Conservation (phyloP, 176 grass and related monocot species). For the Carex littledalei region DNA sequence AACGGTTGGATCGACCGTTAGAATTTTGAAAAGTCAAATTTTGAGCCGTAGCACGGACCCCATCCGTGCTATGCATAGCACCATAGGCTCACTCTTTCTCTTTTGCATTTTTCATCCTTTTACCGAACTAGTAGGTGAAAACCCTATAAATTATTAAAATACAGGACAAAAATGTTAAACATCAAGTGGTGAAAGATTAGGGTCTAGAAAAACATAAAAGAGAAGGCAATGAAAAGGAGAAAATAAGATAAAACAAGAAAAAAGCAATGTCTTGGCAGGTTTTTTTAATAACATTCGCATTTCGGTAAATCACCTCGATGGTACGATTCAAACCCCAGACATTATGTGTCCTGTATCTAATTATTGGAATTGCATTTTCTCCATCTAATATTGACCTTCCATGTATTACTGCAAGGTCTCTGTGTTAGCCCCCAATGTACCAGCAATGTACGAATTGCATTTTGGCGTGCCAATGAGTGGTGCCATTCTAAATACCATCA, state of each 20-base stretch:
- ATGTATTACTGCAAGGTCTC: slow-evolving; percentile 45
- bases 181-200: too few species aligned
- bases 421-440: slow-evolving; percentile 63
- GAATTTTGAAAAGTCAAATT: too few species aligned
- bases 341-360: background rate
- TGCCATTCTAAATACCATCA: slow-evolving; percentile 82
- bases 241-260: background rate
- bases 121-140: background rate
- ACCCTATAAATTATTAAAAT: background rate
- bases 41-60: too few species aligned
- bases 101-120: background rate
- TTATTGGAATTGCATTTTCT: background rate
- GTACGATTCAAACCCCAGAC: background rate
- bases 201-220: background rate
- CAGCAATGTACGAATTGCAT: slow-evolving; percentile 92
- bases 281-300: background rate
- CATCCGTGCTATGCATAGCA: too few species aligned
- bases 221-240: background rate
- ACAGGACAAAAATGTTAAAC: background rate
- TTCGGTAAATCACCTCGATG: background rate
- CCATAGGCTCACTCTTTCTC: too few species aligned
- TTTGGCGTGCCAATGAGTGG: slow-evolving; percentile 94
- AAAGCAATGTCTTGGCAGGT: background rate
- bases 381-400: background rate
- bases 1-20: too few species aligned